These are phyloP conservation scores for Suillus decipiens DNA, from an alignment of 768 basidiomycete species.

Conservation along the genomic window DNA sequence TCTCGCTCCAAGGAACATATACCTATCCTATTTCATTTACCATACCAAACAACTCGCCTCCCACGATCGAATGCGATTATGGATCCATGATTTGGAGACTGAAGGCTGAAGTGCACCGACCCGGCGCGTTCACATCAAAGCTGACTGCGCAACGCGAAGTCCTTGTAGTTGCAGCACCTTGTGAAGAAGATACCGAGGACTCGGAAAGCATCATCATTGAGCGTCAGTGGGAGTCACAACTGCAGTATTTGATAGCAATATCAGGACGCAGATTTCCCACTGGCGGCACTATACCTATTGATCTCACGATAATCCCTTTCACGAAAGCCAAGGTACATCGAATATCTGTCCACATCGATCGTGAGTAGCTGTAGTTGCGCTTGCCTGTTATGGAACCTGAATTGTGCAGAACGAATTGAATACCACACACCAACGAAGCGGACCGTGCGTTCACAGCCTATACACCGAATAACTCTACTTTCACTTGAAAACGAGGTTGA, in stretches of 20 bases:
- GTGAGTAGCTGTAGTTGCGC: constrained; percentile 40
- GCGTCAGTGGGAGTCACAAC: constrained; percentile 86
- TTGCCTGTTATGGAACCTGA: not conserved
- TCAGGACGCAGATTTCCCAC: constrained; percentile 85
- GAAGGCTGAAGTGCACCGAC: constrained; percentile 81
- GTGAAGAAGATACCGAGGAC: constrained; percentile 83
- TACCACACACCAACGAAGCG: constrained; percentile 73
- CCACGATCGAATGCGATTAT: constrained; percentile 71
- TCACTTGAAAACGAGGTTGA: constrained; percentile 54
- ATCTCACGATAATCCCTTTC: constrained; percentile 81
- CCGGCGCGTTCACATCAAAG: constrained; percentile 82
- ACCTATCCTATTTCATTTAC: constrained; percentile 94
- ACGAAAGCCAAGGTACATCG: constrained; percentile 84
- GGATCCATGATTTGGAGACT: constrained; percentile 81
- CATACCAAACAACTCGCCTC: constrained; percentile 79
- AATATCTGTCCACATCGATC: constrained; percentile 75
- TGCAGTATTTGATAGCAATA: constrained; percentile 79
- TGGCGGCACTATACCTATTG: constrained; percentile 79
- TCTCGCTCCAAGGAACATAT: constrained; percentile 68
- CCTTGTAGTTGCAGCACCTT: constrained; percentile 70
- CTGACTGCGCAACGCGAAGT: constrained; percentile 73
- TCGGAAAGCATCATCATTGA: constrained; percentile 81
- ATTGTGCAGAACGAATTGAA: constrained; percentile 67
- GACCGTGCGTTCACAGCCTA: constrained; percentile 68
- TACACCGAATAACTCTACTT: constrained; percentile 61